A percentile compares a stretch with the other conserved stretches of the same genome.
phyloP scores from a whole-genome alignment of 2,329 filamentous ascomycete species.

The Trichoderma breve region DNA sequence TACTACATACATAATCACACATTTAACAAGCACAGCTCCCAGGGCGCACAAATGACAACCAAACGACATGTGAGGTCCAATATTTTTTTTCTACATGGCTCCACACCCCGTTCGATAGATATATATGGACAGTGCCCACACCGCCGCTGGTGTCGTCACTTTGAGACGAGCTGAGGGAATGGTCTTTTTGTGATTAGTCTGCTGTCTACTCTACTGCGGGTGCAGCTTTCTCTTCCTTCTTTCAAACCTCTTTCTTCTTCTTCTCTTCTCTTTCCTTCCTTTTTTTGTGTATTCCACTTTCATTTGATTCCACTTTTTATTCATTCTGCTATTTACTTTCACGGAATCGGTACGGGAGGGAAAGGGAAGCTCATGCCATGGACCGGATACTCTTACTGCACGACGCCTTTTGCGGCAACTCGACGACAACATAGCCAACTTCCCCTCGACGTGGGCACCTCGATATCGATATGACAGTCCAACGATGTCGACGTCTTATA shows the following conservation, averaged over 20 bases:
- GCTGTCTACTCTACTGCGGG: background rate
- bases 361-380: background rate
- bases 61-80: background rate
- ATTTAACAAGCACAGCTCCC: background rate
- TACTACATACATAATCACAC: background rate
- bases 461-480: background rate
- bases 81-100: background rate
- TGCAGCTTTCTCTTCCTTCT: background rate
- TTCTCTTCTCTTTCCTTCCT: background rate
- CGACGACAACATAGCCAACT: background rate
- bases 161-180: background rate
- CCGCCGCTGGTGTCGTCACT: background rate
- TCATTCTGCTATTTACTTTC: background rate
- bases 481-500: background rate
- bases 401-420: background rate
- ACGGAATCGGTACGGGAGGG: background rate
- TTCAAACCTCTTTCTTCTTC: background rate
- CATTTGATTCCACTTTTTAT: background rate
- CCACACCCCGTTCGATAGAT: background rate
- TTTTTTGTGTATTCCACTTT: background rate
- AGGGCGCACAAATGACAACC: conserved; percentile 3
- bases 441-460: background rate
- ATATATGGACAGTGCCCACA: background rate
- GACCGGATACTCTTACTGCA: background rate
- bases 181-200: background rate